These are phyloP conservation scores for Suillus bovinus DNA, from an alignment of 768 basidiomycete species.

Conservation along the genomic window DNA sequence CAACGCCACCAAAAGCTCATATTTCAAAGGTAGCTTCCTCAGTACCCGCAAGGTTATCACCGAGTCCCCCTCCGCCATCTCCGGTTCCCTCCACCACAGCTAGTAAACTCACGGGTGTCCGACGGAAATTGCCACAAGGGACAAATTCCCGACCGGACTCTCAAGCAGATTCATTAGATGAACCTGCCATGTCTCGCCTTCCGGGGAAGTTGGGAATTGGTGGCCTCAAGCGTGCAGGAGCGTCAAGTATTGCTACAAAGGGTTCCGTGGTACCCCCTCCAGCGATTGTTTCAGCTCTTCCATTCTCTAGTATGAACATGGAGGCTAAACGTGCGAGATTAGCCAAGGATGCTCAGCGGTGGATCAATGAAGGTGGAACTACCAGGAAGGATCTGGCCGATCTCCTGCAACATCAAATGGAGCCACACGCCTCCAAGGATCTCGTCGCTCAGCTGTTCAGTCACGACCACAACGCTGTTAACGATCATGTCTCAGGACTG, in stretches of 20 bases:
- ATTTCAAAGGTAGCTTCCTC: constrained; percentile 23
- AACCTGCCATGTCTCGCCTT: constrained; percentile 33
- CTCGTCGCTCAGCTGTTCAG: constrained; percentile 83
- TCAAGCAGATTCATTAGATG: constrained; percentile 38
- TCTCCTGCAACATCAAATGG: constrained; percentile 88
- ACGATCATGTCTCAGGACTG: constrained; percentile 85
- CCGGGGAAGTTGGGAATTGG: constrained; percentile 40
- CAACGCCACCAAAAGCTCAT: constrained; percentile 29
- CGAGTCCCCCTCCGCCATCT: constrained; percentile 43
- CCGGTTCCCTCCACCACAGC: constrained; percentile 26
- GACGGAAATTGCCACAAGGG: constrained; percentile 70
- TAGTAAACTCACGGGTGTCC: constrained; percentile 62
- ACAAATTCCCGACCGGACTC: constrained; percentile 49
- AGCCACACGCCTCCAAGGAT: constrained; percentile 75
- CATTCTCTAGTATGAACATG: constrained; percentile 33
- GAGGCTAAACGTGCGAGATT: constrained; percentile 62
- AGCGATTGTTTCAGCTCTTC: constrained; percentile 32
- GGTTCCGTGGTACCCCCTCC: constrained; percentile 34
- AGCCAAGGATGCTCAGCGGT: constrained; percentile 73
- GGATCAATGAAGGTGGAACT: constrained; percentile 85
- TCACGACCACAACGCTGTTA: constrained; percentile 93
- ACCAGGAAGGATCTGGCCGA: constrained; percentile 88
- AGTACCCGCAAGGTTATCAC: constrained; percentile 28
- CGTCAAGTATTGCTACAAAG: constrained; percentile 31
- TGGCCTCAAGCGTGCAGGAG: constrained; percentile 47